phyloP scores from a whole-genome alignment of 1,139 yeast genomes.

The Pichiaceae sp. region DNA sequence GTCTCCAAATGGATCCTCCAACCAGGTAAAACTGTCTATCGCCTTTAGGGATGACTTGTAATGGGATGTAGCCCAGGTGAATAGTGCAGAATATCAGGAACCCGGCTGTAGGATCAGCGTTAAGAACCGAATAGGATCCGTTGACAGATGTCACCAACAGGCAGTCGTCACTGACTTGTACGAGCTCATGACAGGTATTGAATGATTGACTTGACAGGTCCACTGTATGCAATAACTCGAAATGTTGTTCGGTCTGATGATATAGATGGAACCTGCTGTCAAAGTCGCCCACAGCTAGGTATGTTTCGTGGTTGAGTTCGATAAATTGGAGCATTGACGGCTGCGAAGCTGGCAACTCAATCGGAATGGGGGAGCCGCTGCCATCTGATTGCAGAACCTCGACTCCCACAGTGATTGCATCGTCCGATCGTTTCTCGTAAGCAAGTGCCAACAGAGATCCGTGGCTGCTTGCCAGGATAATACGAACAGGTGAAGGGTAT shows the following conservation, averaged over 20 bases:
- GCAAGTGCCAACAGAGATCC: slow-evolving; percentile 8
- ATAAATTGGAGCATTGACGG: slow-evolving; percentile 10
- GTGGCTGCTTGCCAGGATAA: slow-evolving; percentile 9
- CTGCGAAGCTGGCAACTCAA: slow-evolving; percentile 5
- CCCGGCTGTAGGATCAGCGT: neutral
- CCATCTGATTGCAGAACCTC: slow-evolving; percentile 7
- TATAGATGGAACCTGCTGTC: slow-evolving; percentile 10
- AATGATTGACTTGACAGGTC: neutral
- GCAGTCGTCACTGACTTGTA: neutral
- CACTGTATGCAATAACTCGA: neutral
- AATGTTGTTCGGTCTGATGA: neutral
- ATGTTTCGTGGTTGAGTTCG: neutral
- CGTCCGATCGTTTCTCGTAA: slow-evolving; percentile 7
- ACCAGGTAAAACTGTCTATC: slow-evolving; percentile 15
- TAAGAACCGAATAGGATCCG: slow-evolving; percentile 6
- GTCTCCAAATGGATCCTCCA: slow-evolving; percentile 35
- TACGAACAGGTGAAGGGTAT: slow-evolving; percentile 7
- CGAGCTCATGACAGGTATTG: neutral
- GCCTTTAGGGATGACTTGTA: slow-evolving; percentile 7
- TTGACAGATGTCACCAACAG: slow-evolving; percentile 6
- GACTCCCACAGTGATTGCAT: slow-evolving; percentile 3
- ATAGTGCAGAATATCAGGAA: neutral
- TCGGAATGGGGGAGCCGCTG: slow-evolving; percentile 3
- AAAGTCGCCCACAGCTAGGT: slow-evolving; percentile 13
- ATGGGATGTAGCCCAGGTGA: neutral